Percentiles rank a stretch among this genome's conserved stretches.
phyloP scores from a whole-genome alignment of 192 early-diverging fungal genomes.

The Hyaloraphidium curvatum region DNA sequence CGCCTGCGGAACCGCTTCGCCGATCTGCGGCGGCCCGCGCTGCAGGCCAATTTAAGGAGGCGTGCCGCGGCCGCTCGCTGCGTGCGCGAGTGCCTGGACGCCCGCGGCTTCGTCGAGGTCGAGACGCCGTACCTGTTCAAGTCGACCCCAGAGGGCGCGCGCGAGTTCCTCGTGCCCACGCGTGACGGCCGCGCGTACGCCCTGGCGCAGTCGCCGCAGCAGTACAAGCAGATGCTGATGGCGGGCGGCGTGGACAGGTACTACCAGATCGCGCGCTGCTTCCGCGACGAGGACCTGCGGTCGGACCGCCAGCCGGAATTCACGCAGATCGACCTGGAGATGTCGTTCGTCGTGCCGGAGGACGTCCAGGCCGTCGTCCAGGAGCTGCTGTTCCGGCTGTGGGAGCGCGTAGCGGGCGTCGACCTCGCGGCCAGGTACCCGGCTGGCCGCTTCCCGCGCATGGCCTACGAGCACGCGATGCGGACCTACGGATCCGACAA shows the following conservation, averaged over 20 bases:
- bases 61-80: conserved; percentile 45
- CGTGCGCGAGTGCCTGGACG: conserved; percentile 42
- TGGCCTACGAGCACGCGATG: conserved; percentile 74
- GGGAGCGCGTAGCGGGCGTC: conserved; percentile 29
- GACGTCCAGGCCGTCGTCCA: conserved; percentile 62
- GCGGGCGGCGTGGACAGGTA: conserved; percentile 73
- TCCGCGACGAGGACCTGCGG: conserved; percentile 71
- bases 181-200: conserved; percentile 60
- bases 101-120: conserved; percentile 53
- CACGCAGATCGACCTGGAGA: conserved; percentile 83
- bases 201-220: conserved; percentile 76
- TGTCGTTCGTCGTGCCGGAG: conserved; percentile 53
- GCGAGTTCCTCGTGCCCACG: conserved; percentile 89
- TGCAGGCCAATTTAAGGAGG: conserved; percentile 54
- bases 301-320: conserved; percentile 87
- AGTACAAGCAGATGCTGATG: conserved; percentile 91
- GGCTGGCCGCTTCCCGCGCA: conserved; percentile 27
- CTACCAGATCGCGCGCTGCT: conserved; percentile 83
- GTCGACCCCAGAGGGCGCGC: conserved; percentile 78
- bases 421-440: conserved; percentile 22
- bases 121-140: conserved; percentile 84
- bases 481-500: conserved; percentile 73
- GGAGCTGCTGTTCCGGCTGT: conserved; percentile 41
- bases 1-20: conserved; percentile 55
- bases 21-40: conserved; percentile 53